Base-by-base conservation (phyloP, 2,329 filamentous ascomycete species). In the Pleochaeta shiraiana region DNA sequence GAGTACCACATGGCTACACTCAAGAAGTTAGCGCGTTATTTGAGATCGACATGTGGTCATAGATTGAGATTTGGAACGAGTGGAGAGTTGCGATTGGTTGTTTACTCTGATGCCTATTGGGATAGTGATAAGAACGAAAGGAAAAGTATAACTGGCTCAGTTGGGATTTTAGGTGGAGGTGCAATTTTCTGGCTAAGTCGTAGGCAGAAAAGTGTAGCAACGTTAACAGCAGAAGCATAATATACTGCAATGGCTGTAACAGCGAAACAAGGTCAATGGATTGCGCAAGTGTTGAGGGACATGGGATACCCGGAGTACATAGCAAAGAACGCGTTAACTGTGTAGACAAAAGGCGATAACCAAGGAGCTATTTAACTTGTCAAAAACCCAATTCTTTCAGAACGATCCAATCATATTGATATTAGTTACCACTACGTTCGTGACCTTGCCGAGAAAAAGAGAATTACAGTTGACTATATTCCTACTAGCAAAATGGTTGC, bases 151-250 rank as follows among this genome's bases (percentile, higher is more conserved):
- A 60, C 55, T 31, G 26, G 7, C 16, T 33, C 55, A 19, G 55
- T 60, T 9, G 55, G 30, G 16, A 60, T 60, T 60, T 60, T 60
- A 60, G 21, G 55, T 60, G 55, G 55, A n/a, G 55, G 55, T 11
- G 31, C 53, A 16, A 57, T 57, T 57, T 57, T 57, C 53, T 57
- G 53, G 53, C 21, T 30, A 57, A 57, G 26, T 21, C 26, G 26
- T 21, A 28, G 30, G 53, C 53, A 57, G 21, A 57, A 57, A 21
- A 57, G 21, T 57, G 26, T 57, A 28, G 53, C 53, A 16, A 30
- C 53, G 9, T 57, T 24, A 57, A 57, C 53, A 6, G 53, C 53
- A 4, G 53, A 1, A 21, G 53, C 26, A 57, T 11, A 57, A 21
- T 57, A 57, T 57, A 57, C 3, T 57, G 53, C 21, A 16, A 57